These are phyloP conservation scores for Phytomonas sp. DNA, from an alignment of 208 protist genomes.

Conservation along the genomic window DNA sequence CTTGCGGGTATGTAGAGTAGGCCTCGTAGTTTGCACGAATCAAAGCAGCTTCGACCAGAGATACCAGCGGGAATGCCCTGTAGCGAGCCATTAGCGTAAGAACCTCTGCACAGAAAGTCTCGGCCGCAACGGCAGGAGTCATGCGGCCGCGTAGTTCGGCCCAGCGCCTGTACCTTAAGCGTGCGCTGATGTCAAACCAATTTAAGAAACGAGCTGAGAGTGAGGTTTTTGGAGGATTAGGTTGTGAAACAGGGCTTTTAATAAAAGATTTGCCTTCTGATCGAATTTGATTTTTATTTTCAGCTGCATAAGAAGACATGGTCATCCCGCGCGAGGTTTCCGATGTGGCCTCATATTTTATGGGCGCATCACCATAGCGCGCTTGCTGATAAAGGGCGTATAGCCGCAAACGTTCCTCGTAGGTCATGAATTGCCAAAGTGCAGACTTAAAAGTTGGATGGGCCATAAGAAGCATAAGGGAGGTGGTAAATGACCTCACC, in stretches of 20 bases:
- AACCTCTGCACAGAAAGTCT: conserved; percentile 65
- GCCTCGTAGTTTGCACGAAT: conserved; percentile 29
- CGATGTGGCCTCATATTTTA: neutral
- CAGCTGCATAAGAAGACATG: neutral
- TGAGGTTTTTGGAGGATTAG: neutral
- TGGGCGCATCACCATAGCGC: conserved; percentile 59
- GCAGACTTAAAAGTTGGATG: conserved; percentile 13
- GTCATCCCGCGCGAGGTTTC: neutral
- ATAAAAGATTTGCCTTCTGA: neutral
- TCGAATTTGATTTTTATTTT: neutral
- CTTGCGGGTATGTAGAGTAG: neutral
- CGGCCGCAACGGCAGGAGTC: conserved; percentile 44
- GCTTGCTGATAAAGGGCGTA: conserved; percentile 60
- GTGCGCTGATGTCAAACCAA: conserved; percentile 62
- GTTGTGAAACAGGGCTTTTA: neutral
- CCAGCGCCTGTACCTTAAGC: conserved; percentile 37
- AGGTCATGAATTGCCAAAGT: conserved; percentile 18
- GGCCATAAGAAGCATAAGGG: conserved; percentile 29
- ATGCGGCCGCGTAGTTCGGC: conserved; percentile 45
- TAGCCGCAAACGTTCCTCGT: conserved; percentile 33
- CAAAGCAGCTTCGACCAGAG: conserved; percentile 44
- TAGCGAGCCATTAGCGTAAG: conserved; percentile 47
- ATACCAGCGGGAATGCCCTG: conserved; percentile 27
- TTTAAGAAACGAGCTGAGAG: conserved; percentile 14
- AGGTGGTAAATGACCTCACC: neutral